These are phyloP conservation scores for Beauveria pseudobassiana DNA, from an alignment of 2,329 filamentous ascomycete genomes.

Conservation along the genomic window DNA sequence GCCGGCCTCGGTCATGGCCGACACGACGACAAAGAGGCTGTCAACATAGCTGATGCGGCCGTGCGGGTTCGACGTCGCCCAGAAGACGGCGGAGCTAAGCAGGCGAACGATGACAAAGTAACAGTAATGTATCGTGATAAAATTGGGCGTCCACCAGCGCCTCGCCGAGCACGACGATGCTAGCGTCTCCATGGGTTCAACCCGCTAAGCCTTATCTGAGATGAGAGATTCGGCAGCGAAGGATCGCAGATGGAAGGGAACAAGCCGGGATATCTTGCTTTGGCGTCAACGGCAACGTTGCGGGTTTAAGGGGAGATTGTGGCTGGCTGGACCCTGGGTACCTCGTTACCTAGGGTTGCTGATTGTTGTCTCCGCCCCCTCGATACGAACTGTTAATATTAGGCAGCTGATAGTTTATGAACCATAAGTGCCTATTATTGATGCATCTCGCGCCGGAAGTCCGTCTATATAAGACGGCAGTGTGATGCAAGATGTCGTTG, in stretches of 20 bases:
- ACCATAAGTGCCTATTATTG: no score
- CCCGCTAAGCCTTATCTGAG: neutral
- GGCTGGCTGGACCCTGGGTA: neutral
- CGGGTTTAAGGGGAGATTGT: neutral
- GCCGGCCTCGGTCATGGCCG: conserved; percentile 60
- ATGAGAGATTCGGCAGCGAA: no score
- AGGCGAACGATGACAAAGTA: conserved; percentile 56
- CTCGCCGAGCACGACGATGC: neutral
- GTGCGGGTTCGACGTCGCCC: conserved; percentile 43
- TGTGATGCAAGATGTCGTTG: no score
- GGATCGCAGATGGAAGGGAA: neutral
- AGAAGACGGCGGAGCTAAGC: conserved; percentile 53
- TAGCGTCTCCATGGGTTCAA: neutral
- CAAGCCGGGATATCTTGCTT: neutral
- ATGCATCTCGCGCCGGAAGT: no score
- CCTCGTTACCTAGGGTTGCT: neutral
- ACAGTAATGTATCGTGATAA: conserved; percentile 57
- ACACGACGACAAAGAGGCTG: conserved; percentile 58
- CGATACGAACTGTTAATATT: no score
- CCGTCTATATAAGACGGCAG: no score
- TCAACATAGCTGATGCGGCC: conserved; percentile 52
- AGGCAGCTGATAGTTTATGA: no score
- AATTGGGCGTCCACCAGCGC: conserved; percentile 42
- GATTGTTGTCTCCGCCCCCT: neutral
- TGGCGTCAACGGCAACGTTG: neutral